These are phyloP conservation scores for Pseudocercospora cruenta DNA, from an alignment of 2,329 filamentous ascomycete genomes.

Conservation along the genomic window DNA sequence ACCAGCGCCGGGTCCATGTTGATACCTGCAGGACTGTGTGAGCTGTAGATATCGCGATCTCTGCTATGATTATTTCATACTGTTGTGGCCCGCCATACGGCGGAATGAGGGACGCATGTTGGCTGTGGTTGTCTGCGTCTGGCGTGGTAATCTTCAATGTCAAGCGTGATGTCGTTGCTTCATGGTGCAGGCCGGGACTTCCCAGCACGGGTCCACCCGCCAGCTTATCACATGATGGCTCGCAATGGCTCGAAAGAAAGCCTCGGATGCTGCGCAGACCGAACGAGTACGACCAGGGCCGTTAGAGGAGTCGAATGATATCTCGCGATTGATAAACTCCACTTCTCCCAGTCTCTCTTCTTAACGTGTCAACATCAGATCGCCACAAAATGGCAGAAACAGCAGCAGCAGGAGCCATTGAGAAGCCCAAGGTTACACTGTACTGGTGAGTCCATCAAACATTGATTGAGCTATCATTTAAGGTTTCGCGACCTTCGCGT, in stretches of 20 bases:
- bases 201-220: not conserved
- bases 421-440: slow-evolving; percentile 61
- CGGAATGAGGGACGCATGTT: slow-evolving; percentile 37
- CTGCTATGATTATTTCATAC: slow-evolving; percentile 28
- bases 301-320: not conserved
- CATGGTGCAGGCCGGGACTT: not conserved
- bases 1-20: slow-evolving; percentile 60
- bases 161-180: slow-evolving; percentile 7
- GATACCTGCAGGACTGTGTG: slow-evolving; percentile 44
- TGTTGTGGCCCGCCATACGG: slow-evolving; percentile 44
- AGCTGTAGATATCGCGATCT: slow-evolving; percentile 17
- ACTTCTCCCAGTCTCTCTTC: not conserved
- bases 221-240: not conserved
- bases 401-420: slow-evolving; percentile 20
- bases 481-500: not conserved
- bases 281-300: not conserved
- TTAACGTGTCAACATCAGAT: slow-evolving; percentile 1
- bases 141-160: slow-evolving; percentile 4
- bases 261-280: slow-evolving; percentile 1
- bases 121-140: slow-evolving; percentile 16
- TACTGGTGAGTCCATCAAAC: slow-evolving; percentile 58
- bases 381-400: slow-evolving; percentile 24
- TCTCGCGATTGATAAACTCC: not conserved
- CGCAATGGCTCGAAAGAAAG: not conserved
- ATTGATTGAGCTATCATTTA: not conserved